Evolutionary conservation across 257 asterid species (phyloP), one percentile per base, ranked within the genome.

Genomic region (Lavandula angustifolia): DNA sequence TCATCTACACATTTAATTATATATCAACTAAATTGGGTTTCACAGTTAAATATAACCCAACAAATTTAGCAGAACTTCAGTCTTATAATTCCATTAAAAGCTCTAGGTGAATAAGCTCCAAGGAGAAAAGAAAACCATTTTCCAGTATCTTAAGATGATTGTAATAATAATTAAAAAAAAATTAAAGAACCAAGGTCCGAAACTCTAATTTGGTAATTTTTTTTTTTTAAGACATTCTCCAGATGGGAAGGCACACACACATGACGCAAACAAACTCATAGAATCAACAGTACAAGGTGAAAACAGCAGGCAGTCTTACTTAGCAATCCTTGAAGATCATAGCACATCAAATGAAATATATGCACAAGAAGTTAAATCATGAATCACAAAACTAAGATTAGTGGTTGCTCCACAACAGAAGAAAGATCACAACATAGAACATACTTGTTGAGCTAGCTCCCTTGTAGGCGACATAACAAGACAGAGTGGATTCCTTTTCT

Each of bases 361-460:
- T 6, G 12, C 22, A 17, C 7, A 32, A 53, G 40, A 32, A 53
- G 40, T 6, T 54, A 57, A 47, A 9, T 16, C 3, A 22, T 48
- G 31, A 9, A 32, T 16, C 8, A n/a, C n/a, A 48, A 29, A 41
- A 62, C 6, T 67, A 64, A 17, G 18, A 46, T 35, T 40, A 11
- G 9, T 0, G 27, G 1, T 22, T 22, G 27, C 27, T 22, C 27
- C 27, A 22, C 9, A 34, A 34, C 38, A 34, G 38, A 6, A 34
- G 38, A 34, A 1, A 34, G 38, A 34, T 34, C 38, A 6, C 16
- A 14, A 32, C 27, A 9, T 7, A 65, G 44, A 37, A 48, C 95
- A 50, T 87, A 94, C 97, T 74, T 94, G 99, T 72, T 92, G 99
- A 68, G 97, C 99, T 42, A 89, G 78, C 82, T 92, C 99, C 75